Conservation (phyloP, 2,329 filamentous ascomycete genomes). For the Mycosphaerella sp. region DNA sequence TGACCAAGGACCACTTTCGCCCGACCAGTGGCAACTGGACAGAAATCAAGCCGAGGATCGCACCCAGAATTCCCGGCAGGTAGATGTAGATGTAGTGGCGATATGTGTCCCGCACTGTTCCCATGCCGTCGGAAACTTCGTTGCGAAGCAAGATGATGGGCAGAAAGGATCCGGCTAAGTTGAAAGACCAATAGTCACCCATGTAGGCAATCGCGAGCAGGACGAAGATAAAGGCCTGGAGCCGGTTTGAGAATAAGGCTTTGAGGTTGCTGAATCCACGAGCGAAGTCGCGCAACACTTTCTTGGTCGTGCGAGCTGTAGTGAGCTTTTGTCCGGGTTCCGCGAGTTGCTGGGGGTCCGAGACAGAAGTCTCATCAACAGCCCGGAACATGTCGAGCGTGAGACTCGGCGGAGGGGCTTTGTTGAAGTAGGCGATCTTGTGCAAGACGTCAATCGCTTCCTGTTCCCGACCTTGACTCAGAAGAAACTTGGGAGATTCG, state of each 20-base stretch:
- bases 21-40: conserved; percentile 43
- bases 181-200: conserved; percentile 49
- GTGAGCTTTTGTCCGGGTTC: not conserved
- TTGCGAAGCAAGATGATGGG: conserved; percentile 44
- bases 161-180: conserved; percentile 44
- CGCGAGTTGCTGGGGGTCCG: conserved; percentile 20
- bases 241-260: conserved; percentile 40
- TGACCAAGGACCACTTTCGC: conserved; percentile 43
- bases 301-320: conserved; percentile 7
- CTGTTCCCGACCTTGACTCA: conserved; percentile 49
- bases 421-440: conserved; percentile 42
- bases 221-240: conserved; percentile 43
- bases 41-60: conserved; percentile 46
- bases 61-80: conserved; percentile 48
- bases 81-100: conserved; percentile 52
- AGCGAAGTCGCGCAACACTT: conserved; percentile 18
- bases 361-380: conserved; percentile 6
- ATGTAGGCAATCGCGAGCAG: conserved; percentile 49
- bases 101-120: conserved; percentile 40
- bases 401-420: conserved; percentile 33
- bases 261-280: conserved; percentile 30
- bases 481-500: conserved; percentile 56
- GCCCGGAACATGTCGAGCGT: conserved; percentile 30
- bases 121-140: conserved; percentile 1
- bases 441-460: conserved; percentile 45